Evolutionary conservation across 495 filamentous ascomycete species (phyloP).

Genomic region (Penicillium salamii): DNA sequence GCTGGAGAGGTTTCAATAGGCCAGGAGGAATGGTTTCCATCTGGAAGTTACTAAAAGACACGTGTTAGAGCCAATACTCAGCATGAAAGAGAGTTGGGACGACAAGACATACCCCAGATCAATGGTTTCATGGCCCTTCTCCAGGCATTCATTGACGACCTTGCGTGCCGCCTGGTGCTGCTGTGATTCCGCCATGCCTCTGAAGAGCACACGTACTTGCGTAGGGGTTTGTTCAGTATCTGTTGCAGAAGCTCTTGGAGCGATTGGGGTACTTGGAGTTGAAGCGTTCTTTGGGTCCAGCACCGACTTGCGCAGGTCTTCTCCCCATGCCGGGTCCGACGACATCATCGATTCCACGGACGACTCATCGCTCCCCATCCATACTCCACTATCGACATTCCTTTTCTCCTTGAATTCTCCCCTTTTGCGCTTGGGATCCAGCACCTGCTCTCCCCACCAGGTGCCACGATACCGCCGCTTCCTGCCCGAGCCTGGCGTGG

Average conservation of each 20-base stretch:
- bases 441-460: slow-evolving; percentile 65
- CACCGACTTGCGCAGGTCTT: slow-evolving; percentile 33
- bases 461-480: slow-evolving; percentile 67
- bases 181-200: slow-evolving; percentile 29
- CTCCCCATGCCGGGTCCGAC: slow-evolving; percentile 35
- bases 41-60: slow-evolving; percentile 24
- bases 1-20: slow-evolving; percentile 54
- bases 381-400: slow-evolving; percentile 79
- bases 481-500: slow-evolving; percentile 41
- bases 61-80: slow-evolving; percentile 17
- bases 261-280: too few species aligned
- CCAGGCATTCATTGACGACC: slow-evolving; percentile 56
- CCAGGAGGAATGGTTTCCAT: slow-evolving; percentile 31
- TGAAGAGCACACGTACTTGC: slow-evolving; percentile 10
- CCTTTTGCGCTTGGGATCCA: slow-evolving; percentile 49
- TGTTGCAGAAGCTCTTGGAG: not conserved
- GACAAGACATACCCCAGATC: slow-evolving; percentile 60
- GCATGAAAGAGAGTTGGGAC: not conserved
- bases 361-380: slow-evolving; percentile 66
- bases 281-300: slow-evolving; percentile 11
- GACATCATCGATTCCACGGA: slow-evolving; percentile 29
- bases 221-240: not conserved
- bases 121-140: slow-evolving; percentile 56
- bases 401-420: slow-evolving; percentile 56
- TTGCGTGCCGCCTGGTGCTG: slow-evolving; percentile 36